A percentile compares a stretch with the other conserved stretches of the same genome.
Evolutionary conservation across 1,139 yeast species (phyloP).

Genomic region (Magnusiomyces sp.): DNA sequence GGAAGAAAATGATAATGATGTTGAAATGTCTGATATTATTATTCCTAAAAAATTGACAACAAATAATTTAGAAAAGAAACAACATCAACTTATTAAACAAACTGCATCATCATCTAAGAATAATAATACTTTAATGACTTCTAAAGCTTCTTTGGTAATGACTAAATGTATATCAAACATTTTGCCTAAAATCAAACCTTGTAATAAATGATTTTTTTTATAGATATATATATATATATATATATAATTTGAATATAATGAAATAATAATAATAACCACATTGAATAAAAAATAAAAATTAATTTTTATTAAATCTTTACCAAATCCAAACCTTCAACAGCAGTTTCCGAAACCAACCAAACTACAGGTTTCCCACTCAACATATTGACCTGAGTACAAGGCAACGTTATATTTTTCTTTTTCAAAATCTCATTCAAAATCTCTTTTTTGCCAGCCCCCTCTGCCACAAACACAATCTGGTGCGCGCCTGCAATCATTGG

Average conservation of each 20-base stretch:
- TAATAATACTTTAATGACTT: too few species aligned
- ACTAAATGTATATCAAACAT: neutral
- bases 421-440: constrained; percentile 62
- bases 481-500: constrained; percentile 50
- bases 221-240: neutral
- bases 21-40: neutral
- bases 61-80: too few species aligned
- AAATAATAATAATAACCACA: neutral
- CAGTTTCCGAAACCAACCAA: constrained; percentile 79
- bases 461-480: constrained; percentile 74
- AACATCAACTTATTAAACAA: too few species aligned
- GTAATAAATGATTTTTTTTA: neutral
- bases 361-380: constrained; percentile 39
- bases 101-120: too few species aligned
- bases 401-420: constrained; percentile 42
- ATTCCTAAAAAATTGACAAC: neutral
- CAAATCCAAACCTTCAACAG: constrained; percentile 50
- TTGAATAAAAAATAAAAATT: neutral
- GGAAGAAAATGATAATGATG: neutral
- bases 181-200: neutral
- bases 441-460: constrained; percentile 78
- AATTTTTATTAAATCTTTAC: neutral
- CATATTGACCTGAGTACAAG: constrained; percentile 64
- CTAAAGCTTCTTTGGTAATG: neutral
- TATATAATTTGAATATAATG: neutral